A percentile compares a stretch with the other conserved stretches of the same genome.
Evolutionary conservation across 192 early-diverging fungal species (phyloP).

Genomic region (Umbelopsis sp.): DNA sequence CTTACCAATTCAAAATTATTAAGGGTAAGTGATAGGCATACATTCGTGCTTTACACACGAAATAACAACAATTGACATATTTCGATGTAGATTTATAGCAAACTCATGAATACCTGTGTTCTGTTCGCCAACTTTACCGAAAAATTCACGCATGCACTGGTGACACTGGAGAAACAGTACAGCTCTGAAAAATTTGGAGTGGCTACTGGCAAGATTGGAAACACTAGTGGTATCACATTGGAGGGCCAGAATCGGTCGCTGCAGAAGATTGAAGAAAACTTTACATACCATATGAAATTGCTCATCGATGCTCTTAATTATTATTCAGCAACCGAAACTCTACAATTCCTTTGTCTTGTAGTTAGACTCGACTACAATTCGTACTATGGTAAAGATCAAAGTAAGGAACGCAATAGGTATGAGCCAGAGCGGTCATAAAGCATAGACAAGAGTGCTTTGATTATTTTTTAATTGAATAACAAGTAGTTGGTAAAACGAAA

Average conservation of each 20-base stretch:
- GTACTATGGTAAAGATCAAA: conserved; percentile 61
- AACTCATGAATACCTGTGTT: conserved; percentile 60
- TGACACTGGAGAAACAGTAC: conserved; percentile 41
- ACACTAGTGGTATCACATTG: conserved; percentile 18
- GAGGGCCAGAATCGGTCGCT: conserved; percentile 50
- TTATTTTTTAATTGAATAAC: not conserved
- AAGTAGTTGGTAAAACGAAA: not conserved
- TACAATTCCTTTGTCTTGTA: conserved; percentile 65
- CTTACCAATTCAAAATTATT: conserved; percentile 82
- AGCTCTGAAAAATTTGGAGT: conserved; percentile 28
- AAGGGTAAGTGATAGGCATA: conserved; percentile 56
- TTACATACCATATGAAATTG: conserved; percentile 65
- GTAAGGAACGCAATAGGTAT: conserved; percentile 15
- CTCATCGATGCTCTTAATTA: conserved; percentile 81
- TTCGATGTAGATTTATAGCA: conserved; percentile 62
- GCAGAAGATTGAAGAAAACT: conserved; percentile 61
- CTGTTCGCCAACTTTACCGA: conserved; percentile 62
- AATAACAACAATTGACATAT: not conserved
- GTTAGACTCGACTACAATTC: conserved; percentile 75
- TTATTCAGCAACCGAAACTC: conserved; percentile 70
- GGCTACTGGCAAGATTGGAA: conserved; percentile 38
- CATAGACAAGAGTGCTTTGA: no score
- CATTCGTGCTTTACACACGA: not conserved
- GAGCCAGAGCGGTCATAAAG: conserved; percentile 1
- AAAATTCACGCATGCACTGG: conserved; percentile 50